phyloP scores from a whole-genome alignment of 257 asterid genomes.

The Rauvolfia tetraphylla region DNA sequence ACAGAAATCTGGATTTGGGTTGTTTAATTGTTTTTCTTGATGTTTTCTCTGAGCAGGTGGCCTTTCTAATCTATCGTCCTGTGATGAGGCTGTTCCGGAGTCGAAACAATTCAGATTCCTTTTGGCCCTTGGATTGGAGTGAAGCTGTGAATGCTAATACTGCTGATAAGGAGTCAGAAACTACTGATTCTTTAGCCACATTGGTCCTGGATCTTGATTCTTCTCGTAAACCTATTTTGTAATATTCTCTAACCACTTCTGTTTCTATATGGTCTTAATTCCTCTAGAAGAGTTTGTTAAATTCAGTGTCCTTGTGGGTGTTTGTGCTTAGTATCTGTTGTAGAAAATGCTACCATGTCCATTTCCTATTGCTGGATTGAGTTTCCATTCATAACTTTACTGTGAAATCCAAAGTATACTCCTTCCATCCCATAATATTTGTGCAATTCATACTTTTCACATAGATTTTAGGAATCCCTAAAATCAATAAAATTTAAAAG shows the following conservation, averaged over 20 bases:
- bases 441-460: too few species aligned
- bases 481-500: too few species aligned
- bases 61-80: slow-evolving; percentile 91
- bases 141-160: slow-evolving; percentile 38
- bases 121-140: slow-evolving; percentile 82
- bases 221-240: slow-evolving; percentile 63
- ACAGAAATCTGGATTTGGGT: neutral
- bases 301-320: neutral
- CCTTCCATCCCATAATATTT: neutral
- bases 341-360: neutral
- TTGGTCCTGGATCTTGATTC: slow-evolving; percentile 80
- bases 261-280: slow-evolving; percentile 5
- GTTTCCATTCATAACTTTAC: neutral
- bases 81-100: slow-evolving; percentile 92
- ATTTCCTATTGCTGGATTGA: neutral
- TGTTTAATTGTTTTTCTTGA: slow-evolving; percentile 10
- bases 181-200: slow-evolving; percentile 37
- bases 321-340: neutral
- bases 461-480: too few species aligned
- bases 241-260: slow-evolving; percentile 24
- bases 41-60: slow-evolving; percentile 59
- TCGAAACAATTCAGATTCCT: slow-evolving; percentile 50
- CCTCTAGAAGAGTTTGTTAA: neutral
- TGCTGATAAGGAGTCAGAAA: slow-evolving; percentile 56
- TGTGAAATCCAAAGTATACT: neutral